Percentiles rank a stretch among this genome's conserved stretches.
These are phyloP conservation scores for Globisporangium middletonii DNA, from an alignment of 352 stramenopile genomes.

Conservation along the genomic window DNA sequence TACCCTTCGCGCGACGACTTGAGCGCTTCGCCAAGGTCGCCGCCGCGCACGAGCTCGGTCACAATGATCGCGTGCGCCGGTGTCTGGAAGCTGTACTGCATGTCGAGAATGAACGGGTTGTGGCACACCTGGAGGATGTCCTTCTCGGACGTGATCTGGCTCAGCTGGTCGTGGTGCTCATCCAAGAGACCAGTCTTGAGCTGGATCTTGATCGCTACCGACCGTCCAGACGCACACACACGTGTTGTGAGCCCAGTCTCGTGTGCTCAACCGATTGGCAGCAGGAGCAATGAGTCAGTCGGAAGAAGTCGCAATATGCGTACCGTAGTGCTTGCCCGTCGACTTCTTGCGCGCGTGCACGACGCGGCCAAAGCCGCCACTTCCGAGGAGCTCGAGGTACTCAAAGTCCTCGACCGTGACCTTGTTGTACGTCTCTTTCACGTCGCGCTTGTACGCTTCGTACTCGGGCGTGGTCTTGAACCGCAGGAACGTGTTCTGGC, in stretches of 20 bases:
- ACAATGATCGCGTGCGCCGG: constrained; percentile 83
- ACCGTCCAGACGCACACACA: background rate
- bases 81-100: constrained; percentile 90
- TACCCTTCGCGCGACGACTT: constrained; percentile 64
- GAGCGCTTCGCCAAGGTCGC: constrained; percentile 72
- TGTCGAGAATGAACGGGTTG: constrained; percentile 86
- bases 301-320: background rate
- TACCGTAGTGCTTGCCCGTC: constrained; percentile 87
- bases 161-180: constrained; percentile 77
- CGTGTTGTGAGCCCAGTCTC: background rate
- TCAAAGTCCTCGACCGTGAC: constrained; percentile 82
- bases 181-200: constrained; percentile 86
- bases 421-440: constrained; percentile 87
- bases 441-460: constrained; percentile 63
- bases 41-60: constrained; percentile 78
- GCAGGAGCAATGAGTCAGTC: background rate
- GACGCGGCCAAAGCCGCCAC: constrained; percentile 88
- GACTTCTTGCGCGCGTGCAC: constrained; percentile 88
- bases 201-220: constrained; percentile 88
- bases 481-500: constrained; percentile 73
- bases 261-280: too few relatives aligned
- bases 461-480: constrained; percentile 73
- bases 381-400: constrained; percentile 81
- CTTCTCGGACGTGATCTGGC: constrained; percentile 87
- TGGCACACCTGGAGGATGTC: constrained; percentile 84